These are phyloP conservation scores for Acorus calamus DNA, from an alignment of 106 monocot genomes.

Conservation along the genomic window DNA sequence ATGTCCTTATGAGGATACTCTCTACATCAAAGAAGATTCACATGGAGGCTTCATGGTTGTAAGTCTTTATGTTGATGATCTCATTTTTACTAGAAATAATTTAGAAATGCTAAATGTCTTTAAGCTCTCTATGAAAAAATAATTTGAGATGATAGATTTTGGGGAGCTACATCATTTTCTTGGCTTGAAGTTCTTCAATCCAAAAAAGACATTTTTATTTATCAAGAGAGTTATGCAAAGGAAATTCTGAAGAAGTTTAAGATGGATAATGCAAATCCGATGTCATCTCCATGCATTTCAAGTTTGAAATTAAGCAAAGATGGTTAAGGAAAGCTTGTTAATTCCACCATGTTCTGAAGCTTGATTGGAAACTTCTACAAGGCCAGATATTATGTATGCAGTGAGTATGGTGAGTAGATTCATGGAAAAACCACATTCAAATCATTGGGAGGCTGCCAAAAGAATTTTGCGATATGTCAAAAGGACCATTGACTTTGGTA, in stretches of 20 bases:
- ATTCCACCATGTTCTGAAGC: background rate
- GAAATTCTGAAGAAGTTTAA: constrained; percentile 2
- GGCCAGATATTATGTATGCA: background rate
- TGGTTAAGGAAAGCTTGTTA: constrained; percentile 1
- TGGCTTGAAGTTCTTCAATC: constrained; percentile 6
- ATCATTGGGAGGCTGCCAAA: background rate
- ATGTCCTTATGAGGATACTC: constrained; percentile 5
- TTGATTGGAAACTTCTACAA: constrained; percentile 6
- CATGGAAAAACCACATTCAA: constrained; percentile 2
- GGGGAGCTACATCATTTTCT: constrained; percentile 5
- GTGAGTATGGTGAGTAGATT: background rate
- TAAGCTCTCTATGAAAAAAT: constrained; percentile 2
- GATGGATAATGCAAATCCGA: background rate
- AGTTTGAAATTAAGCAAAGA: constrained; percentile 4
- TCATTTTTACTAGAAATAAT: background rate
- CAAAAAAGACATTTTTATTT: constrained; percentile 2
- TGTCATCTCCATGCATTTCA: background rate
- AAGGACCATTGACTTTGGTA: background rate
- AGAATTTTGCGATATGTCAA: constrained; percentile 2
- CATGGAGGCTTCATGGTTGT: background rate
- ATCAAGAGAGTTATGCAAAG: constrained; percentile 1
- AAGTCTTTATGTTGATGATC: constrained; percentile 4
- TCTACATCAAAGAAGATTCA: background rate
- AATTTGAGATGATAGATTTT: constrained; percentile 2
- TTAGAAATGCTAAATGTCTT: background rate